These are phyloP conservation scores for Nakazawaea pomicola DNA, from an alignment of 805 yeast genomes.

Conservation along the genomic window DNA sequence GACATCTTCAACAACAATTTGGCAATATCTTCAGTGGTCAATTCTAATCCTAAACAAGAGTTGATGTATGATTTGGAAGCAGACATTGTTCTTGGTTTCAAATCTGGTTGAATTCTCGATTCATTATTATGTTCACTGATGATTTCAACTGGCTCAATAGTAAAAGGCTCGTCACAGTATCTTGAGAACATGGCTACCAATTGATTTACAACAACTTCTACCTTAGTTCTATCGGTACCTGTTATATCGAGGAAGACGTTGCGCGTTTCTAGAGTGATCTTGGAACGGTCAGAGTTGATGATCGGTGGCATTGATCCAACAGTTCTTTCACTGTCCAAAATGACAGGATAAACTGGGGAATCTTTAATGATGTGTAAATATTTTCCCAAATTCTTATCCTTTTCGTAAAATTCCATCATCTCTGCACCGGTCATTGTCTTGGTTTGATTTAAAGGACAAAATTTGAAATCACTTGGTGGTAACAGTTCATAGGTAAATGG, in stretches of 20 bases:
- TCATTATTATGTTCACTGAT: slow-evolving; percentile 76
- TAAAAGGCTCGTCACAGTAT: slow-evolving; percentile 76
- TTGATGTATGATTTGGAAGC: slow-evolving; percentile 85
- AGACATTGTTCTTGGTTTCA: slow-evolving; percentile 59
- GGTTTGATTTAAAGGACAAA: slow-evolving; percentile 70
- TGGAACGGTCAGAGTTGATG: slow-evolving; percentile 88
- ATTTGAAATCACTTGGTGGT: slow-evolving; percentile 70
- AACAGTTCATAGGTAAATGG: slow-evolving; percentile 88
- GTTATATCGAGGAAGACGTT: slow-evolving; percentile 92
- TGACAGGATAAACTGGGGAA: slow-evolving; percentile 87
- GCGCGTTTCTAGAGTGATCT: slow-evolving; percentile 77
- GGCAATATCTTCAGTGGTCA: slow-evolving; percentile 62
- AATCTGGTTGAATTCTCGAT: slow-evolving; percentile 70
- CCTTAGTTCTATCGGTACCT: slow-evolving; percentile 92
- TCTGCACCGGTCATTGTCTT: slow-evolving; percentile 68
- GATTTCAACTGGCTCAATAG: slow-evolving; percentile 85
- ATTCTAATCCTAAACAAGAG: slow-evolving; percentile 83
- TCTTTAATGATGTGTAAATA: slow-evolving; percentile 84
- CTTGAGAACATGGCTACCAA: slow-evolving; percentile 93
- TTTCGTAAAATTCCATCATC: slow-evolving; percentile 84
- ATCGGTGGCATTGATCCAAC: slow-evolving; percentile 96
- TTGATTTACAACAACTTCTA: slow-evolving; percentile 87
- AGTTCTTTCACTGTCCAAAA: slow-evolving; percentile 66
- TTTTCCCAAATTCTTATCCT: slow-evolving; percentile 85
- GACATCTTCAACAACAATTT: slow-evolving; percentile 77